These are phyloP conservation scores for Echeveria elegans DNA, from an alignment of 164 flowering plant genomes.

Conservation along the genomic window DNA sequence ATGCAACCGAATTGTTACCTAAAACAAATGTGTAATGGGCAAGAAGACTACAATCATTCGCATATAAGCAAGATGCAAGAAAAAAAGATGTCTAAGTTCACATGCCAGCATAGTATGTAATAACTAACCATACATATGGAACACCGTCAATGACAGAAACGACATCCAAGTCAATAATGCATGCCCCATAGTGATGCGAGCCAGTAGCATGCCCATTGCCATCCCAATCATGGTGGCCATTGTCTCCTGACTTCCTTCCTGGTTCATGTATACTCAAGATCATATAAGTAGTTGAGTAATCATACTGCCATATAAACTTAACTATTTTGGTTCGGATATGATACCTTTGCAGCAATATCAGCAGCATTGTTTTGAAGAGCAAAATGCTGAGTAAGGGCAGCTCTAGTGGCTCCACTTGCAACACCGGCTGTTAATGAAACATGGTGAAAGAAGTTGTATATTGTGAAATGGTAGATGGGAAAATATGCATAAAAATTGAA, in stretches of 20 bases:
- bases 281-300: background rate
- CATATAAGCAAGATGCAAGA: background rate
- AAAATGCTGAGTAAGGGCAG: background rate
- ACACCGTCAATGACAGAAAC: slow-evolving; percentile 73
- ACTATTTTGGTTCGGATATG: background rate
- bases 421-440: slow-evolving; percentile 11
- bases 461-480: background rate
- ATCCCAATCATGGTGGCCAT: slow-evolving; percentile 95
- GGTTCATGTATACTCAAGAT: slow-evolving; percentile 5
- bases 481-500: too few species aligned
- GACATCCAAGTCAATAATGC: slow-evolving; percentile 75
- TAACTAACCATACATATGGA: slow-evolving; percentile 94
- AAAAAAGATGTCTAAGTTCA: slow-evolving; percentile 9
- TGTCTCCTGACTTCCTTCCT: slow-evolving; percentile 99
- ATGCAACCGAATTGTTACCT: too few species aligned
- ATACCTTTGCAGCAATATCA: slow-evolving; percentile 94
- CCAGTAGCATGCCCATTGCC: slow-evolving; percentile 94
- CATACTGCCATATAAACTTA: background rate
- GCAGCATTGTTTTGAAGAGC: slow-evolving; percentile 38
- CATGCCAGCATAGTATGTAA: background rate
- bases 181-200: slow-evolving; percentile 69
- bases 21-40: background rate
- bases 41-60: background rate
- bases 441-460: background rate
- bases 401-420: slow-evolving; percentile 93